Percentiles rank a stretch among this genome's conserved stretches.
These are phyloP conservation scores for Plasmodium billcollinsi DNA, from an alignment of 169 alveolate genomes.

Conservation along the genomic window DNA sequence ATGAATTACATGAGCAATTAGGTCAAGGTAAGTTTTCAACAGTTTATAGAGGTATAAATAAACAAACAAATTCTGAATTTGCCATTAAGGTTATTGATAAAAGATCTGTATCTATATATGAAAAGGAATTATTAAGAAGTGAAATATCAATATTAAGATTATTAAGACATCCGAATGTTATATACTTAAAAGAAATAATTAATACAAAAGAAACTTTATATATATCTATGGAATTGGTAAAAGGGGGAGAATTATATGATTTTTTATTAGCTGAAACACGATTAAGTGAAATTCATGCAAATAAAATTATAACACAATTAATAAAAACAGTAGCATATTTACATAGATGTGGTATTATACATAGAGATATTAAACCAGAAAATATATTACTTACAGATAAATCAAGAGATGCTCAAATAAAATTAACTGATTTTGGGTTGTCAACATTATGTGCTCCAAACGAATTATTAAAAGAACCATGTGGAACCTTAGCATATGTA, in stretches of 20 bases:
- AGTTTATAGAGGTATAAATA: constrained; percentile 88
- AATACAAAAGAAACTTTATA: constrained; percentile 90
- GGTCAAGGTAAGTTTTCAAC: constrained; percentile 91
- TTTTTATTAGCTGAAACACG: constrained; percentile 80
- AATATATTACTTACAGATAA: constrained; percentile 94
- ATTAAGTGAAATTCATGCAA: constrained; percentile 87
- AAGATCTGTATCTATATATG: constrained; percentile 84
- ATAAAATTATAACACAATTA: constrained; percentile 91
- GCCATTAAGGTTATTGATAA: constrained; percentile 92
- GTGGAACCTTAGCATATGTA: constrained; percentile 94
- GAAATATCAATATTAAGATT: constrained; percentile 91
- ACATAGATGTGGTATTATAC: constrained; percentile 96
- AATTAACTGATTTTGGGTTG: constrained; percentile 96
- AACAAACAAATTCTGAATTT: constrained; percentile 84
- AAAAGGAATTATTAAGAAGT: constrained; percentile 88
- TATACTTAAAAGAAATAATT: constrained; percentile 89
- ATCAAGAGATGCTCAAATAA: constrained; percentile 92
- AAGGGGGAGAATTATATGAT: constrained; percentile 92
- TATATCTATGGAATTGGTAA: constrained; percentile 91
- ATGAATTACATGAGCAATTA: constrained; percentile 83
- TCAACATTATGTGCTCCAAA: constrained; percentile 92
- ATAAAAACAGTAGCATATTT: constrained; percentile 94
- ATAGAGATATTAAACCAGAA: constrained; percentile 98
- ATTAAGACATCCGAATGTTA: constrained; percentile 90
- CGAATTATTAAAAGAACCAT: constrained; percentile 91